Base-by-base conservation (phyloP, 192 early-diverging fungal genomes). In the Coemansia aciculifera region DNA sequence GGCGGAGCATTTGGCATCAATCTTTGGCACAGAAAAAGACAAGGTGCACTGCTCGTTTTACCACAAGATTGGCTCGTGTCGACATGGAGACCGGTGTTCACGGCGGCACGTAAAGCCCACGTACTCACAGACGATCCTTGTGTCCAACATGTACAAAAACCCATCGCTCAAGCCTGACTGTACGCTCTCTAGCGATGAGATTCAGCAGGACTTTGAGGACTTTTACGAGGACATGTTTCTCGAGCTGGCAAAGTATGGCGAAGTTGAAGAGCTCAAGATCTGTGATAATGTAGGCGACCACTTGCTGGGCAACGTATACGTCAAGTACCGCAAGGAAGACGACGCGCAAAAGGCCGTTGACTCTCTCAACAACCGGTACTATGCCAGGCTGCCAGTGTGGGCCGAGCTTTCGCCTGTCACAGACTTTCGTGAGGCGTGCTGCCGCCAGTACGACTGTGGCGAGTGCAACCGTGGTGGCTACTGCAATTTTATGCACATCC, bases 401-500 rank as follows among this genome's bases (percentile, higher is more conserved):
- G 93, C 93, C 3, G 97, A 99, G 83, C 84, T 99, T 34, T 97
- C 94, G 46, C 97, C 97, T 17, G 96, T 99, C 6, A 95, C 95
- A 5, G 95, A 98, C 77, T 98, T 99, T 72, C 87, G 92, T 44
- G 97, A 99, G 87, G 97, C 97, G 2, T 97, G 95, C 78, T 99
- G 97, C 77, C 89, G 96, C 32, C 96, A 98, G 77, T 92, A 99
- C 78, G 97, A 99, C 71, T 94, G 86, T 49, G 84, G 88, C 62
- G 93, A 97, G 77, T 99, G 97, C 85, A 94, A 89, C 71, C 91
- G 96, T 13, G 95, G 95, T 29, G 96, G 96, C 8, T 90, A 95
- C 68, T 99, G 98, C 85, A 99, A 98, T 83, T 99, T 99, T 85
- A 98, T 99, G 98, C 98, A 99, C 84, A 84, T 99, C 43, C 93